Conservation (phyloP, 1,284 basidiomycete genomes). For the Marasmius fiardii region DNA sequence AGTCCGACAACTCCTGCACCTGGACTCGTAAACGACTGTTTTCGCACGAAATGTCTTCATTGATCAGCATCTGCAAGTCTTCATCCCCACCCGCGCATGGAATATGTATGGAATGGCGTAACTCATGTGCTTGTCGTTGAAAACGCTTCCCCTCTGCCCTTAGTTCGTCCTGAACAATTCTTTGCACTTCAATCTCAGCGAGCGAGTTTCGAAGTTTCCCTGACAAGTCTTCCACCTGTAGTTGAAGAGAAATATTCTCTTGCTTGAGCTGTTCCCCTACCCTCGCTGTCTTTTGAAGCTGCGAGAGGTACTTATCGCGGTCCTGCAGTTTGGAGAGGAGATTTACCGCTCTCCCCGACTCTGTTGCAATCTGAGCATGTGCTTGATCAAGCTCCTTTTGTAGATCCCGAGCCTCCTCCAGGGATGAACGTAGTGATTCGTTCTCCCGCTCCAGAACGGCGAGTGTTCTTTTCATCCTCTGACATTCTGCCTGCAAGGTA, state of each 20-base stretch:
- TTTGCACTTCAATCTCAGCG: constrained; percentile 13
- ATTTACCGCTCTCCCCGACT: constrained; percentile 1
- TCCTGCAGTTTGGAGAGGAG: constrained; percentile 5
- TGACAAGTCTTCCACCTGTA: constrained; percentile 9
- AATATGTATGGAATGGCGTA: constrained; percentile 12
- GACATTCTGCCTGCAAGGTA: constrained; percentile 8
- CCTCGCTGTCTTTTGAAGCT: constrained; percentile 4
- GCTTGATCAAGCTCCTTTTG: background rate
- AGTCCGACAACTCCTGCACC: constrained; percentile 12
- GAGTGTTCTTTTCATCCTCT: background rate
- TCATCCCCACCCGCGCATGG: constrained; percentile 15
- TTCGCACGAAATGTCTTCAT: constrained; percentile 17
- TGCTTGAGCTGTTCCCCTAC: constrained; percentile 8
- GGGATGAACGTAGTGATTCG: constrained; percentile 9
- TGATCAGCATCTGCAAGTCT: constrained; percentile 17
- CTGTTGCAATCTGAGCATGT: background rate
- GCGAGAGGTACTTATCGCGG: constrained; percentile 2
- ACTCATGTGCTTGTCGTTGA: constrained; percentile 12
- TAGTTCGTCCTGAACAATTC: constrained; percentile 10
- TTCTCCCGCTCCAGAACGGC: constrained; percentile 9
- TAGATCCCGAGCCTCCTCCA: constrained; percentile 3
- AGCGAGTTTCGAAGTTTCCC: constrained; percentile 6
- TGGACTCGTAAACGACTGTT: constrained; percentile 13
- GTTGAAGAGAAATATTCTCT: constrained; percentile 14
- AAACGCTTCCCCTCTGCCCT: constrained; percentile 9